A percentile compares a stretch with the other conserved stretches of the same genome.
phyloP scores from a whole-genome alignment of 2,329 filamentous ascomycete genomes.

The Trichoderma hamatum region DNA sequence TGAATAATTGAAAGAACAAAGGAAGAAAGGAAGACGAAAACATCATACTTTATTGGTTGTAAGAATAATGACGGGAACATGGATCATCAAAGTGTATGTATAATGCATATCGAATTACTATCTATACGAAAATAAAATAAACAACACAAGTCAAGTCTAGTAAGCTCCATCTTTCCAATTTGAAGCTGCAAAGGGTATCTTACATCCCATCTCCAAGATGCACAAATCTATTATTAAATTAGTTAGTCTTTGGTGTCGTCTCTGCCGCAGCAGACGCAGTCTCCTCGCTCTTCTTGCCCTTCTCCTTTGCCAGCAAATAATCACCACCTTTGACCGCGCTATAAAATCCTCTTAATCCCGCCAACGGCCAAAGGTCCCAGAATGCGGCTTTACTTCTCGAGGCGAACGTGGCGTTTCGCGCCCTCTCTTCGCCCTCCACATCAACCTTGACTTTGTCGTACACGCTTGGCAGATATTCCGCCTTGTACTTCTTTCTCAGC shows the following conservation, averaged over 20 bases:
- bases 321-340: conserved; percentile 50
- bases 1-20: background rate
- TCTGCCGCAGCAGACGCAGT: background rate
- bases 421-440: conserved; percentile 40
- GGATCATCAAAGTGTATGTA: conserved; percentile 8
- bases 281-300: conserved; percentile 25
- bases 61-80: background rate
- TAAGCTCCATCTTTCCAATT: background rate
- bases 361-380: conserved; percentile 44
- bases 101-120: conserved; percentile 6
- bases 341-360: conserved; percentile 51
- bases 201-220: background rate
- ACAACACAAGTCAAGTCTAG: background rate
- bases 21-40: background rate
- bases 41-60: background rate
- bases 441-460: conserved; percentile 68
- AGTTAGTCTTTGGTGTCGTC: background rate
- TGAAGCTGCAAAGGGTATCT: conserved; percentile 9
- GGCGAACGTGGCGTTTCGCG: conserved; percentile 40
- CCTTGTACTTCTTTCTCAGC: conserved; percentile 61
- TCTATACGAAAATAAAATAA: background rate
- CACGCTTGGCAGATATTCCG: conserved; percentile 62
- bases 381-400: conserved; percentile 35
- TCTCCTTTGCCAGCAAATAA: conserved; percentile 48
- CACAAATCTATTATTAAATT: background rate